Conservation (phyloP, 208 protist genomes). For the Herpetomonas samuelpessoai region DNA sequence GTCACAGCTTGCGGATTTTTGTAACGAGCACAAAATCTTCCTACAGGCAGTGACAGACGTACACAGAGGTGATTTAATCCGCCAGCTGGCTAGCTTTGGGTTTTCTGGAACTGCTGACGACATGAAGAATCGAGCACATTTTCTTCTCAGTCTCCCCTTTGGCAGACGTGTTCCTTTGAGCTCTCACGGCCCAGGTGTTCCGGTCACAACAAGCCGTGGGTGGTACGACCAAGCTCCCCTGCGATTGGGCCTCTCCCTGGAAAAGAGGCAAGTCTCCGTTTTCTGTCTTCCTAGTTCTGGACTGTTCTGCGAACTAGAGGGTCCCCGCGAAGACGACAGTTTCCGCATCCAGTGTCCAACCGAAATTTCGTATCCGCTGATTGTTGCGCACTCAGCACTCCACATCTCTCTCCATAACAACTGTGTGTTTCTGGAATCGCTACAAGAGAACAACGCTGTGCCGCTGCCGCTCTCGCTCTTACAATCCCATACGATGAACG, state of each 20-base stretch:
- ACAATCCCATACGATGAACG: slow-evolving; percentile 51
- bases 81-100: slow-evolving; percentile 44
- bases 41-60: slow-evolving; percentile 24
- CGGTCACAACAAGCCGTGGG: slow-evolving; percentile 61
- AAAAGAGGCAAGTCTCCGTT: slow-evolving; percentile 42
- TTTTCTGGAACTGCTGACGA: slow-evolving; percentile 18
- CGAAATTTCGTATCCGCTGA: slow-evolving; percentile 73
- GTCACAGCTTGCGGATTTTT: slow-evolving; percentile 34
- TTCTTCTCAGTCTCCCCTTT: slow-evolving; percentile 45
- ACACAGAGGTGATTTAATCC: slow-evolving; percentile 23
- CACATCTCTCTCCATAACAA: slow-evolving; percentile 82
- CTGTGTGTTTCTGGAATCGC: slow-evolving; percentile 65
- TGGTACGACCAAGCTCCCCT: slow-evolving; percentile 74
- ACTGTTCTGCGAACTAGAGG: slow-evolving; percentile 52
- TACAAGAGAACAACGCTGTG: slow-evolving; percentile 23
- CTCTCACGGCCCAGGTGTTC: slow-evolving; percentile 5
- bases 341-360: slow-evolving; percentile 64
- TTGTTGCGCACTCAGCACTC: slow-evolving; percentile 60
- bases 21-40: slow-evolving; percentile 28
- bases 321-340: slow-evolving; percentile 19
- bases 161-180: slow-evolving; percentile 22
- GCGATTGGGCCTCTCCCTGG: slow-evolving; percentile 21
- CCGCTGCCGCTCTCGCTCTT: slow-evolving; percentile 57
- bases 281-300: slow-evolving; percentile 53
- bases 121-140: slow-evolving; percentile 35